Percentiles rank a stretch among this genome's conserved stretches.
phyloP scores from a whole-genome alignment of 2,329 filamentous ascomycete genomes.

The Arthrobotrys entomopaga region DNA sequence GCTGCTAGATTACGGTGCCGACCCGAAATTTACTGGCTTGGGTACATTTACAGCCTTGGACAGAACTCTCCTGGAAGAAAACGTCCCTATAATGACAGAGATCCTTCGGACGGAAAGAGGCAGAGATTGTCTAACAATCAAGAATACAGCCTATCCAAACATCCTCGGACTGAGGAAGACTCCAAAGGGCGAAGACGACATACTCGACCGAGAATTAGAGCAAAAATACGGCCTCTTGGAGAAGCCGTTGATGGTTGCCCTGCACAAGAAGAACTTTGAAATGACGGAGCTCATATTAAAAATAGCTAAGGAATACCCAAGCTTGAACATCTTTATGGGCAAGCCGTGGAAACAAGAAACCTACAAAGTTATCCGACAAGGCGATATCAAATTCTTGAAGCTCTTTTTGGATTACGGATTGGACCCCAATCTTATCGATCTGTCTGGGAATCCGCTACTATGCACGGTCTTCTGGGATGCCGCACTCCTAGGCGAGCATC shows the following conservation, averaged over 20 bases:
- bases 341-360: slow-evolving; percentile 3
- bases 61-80: background rate
- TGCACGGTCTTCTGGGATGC: background rate
- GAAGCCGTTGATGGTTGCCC: slow-evolving; percentile 1
- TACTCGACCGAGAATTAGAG: background rate
- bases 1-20: slow-evolving; percentile 8
- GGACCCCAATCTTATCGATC: background rate
- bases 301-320: slow-evolving; percentile 6
- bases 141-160: background rate
- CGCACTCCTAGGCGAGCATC: background rate
- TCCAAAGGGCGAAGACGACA: background rate
- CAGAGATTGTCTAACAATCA: slow-evolving; percentile 1
- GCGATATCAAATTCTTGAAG: background rate
- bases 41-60: background rate
- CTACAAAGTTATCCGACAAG: background rate
- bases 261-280: background rate
- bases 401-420: slow-evolving; percentile 1
- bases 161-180: background rate
- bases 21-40: background rate
- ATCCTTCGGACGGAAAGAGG: slow-evolving; percentile 6
- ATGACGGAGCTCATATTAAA: slow-evolving; percentile 2
- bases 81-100: slow-evolving; percentile 3
- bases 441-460: background rate
- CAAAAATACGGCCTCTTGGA: background rate
- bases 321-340: slow-evolving; percentile 1